These are phyloP conservation scores for Kalmusia sp. DNA, from an alignment of 2,329 filamentous ascomycete species.

Conservation along the genomic window DNA sequence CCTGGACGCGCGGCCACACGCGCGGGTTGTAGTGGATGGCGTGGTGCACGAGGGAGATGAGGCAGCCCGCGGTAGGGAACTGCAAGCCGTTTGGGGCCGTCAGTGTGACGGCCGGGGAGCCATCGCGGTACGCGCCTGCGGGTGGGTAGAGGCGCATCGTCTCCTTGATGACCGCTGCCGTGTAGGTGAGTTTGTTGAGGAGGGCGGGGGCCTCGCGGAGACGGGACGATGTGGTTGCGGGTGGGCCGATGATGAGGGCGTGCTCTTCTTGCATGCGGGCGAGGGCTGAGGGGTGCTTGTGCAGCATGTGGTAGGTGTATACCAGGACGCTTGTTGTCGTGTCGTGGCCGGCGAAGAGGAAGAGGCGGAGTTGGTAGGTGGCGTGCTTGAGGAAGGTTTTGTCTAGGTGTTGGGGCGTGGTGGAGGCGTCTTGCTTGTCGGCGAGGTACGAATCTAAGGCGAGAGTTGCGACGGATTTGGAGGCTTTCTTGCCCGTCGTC, in stretches of 20 bases:
- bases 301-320: constrained; percentile 37
- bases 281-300: constrained; percentile 29
- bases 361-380: constrained; percentile 23
- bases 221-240: constrained; percentile 11
- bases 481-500: not conserved
- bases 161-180: constrained; percentile 46
- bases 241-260: constrained; percentile 36
- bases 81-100: constrained; percentile 26
- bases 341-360: constrained; percentile 47
- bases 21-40: constrained; percentile 23
- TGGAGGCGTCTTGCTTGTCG: constrained; percentile 1
- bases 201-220: constrained; percentile 28
- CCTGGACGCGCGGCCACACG: constrained; percentile 25
- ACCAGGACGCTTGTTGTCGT: constrained; percentile 42
- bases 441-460: constrained; percentile 9
- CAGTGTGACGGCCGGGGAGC: constrained; percentile 18
- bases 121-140: constrained; percentile 37
- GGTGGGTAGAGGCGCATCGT: constrained; percentile 40
- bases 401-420: not conserved
- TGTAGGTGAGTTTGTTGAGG: constrained; percentile 39
- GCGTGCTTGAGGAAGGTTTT: not conserved
- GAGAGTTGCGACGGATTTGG: constrained; percentile 20
- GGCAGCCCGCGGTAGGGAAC: constrained; percentile 25
- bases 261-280: constrained; percentile 35
- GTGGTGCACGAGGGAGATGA: constrained; percentile 24